A percentile compares a stretch with the other conserved stretches of the same genome.
Evolutionary conservation across 2,329 filamentous ascomycete genomes (phyloP).

Genomic region (Sporothrix luriei): DNA sequence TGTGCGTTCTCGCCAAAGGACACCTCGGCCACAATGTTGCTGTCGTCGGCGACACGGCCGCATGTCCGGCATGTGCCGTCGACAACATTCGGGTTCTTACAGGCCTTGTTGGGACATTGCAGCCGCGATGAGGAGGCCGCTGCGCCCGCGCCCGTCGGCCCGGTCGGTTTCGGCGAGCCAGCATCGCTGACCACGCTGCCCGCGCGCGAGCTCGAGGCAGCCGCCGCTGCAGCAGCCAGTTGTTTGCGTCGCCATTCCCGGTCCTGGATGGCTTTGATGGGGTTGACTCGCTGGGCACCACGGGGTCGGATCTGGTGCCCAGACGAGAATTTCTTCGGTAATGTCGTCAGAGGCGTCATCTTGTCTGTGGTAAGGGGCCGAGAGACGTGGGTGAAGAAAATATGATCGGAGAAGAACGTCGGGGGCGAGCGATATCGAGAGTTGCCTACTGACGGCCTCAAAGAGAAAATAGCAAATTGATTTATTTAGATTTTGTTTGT

Average conservation of each 20-base stretch:
- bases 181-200: slow-evolving; percentile 29
- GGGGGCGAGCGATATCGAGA: neutral
- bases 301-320: slow-evolving; percentile 38
- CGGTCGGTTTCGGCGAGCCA: slow-evolving; percentile 5
- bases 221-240: slow-evolving; percentile 41
- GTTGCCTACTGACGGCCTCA: neutral
- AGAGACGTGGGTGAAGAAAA: neutral
- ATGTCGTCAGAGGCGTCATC: slow-evolving; percentile 35
- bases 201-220: slow-evolving; percentile 6
- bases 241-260: slow-evolving; percentile 50
- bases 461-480: neutral
- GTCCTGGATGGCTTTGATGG: slow-evolving; percentile 56
- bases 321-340: slow-evolving; percentile 37
- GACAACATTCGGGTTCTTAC: slow-evolving; percentile 62
- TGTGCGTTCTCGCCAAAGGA: slow-evolving; percentile 85
- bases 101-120: slow-evolving; percentile 62
- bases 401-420: neutral
- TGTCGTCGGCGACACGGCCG: slow-evolving; percentile 80
- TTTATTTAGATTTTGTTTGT: neutral
- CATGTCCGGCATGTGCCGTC: slow-evolving; percentile 78
- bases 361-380: slow-evolving; percentile 3
- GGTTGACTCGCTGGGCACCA: slow-evolving; percentile 46
- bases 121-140: slow-evolving; percentile 41
- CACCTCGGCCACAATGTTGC: slow-evolving; percentile 89
- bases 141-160: slow-evolving; percentile 15